Percentiles rank a stretch among this genome's conserved stretches.
Evolutionary conservation across 495 filamentous ascomycete genomes (phyloP).

Genomic region (Penicillium verhagenii): DNA sequence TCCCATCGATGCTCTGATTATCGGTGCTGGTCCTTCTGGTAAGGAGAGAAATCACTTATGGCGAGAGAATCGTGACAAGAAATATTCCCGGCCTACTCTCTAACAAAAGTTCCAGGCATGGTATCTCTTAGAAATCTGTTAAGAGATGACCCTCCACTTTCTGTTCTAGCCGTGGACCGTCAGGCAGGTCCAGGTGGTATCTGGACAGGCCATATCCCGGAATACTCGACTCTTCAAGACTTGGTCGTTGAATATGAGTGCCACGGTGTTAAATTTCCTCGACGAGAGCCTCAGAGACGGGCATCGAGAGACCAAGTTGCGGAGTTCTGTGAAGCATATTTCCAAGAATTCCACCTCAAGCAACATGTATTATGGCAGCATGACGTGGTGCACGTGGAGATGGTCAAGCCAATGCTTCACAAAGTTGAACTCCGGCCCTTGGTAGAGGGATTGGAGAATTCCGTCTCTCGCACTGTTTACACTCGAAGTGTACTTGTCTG

Average conservation of each 20-base stretch:
- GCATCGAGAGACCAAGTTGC: constrained; percentile 7
- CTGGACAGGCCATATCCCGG: constrained; percentile 7
- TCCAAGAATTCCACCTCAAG: constrained; percentile 2
- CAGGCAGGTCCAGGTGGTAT: constrained; percentile 4
- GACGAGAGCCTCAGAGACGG: constrained; percentile 4
- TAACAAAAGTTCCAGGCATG: constrained; percentile 1
- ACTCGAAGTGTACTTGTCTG: constrained; percentile 10
- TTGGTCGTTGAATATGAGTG: constrained; percentile 6
- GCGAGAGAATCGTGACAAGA: background rate
- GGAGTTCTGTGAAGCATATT: constrained; percentile 9
- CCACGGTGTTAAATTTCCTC: constrained; percentile 5
- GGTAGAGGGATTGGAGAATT: background rate
- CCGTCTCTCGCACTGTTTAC: constrained; percentile 2
- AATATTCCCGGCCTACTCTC: background rate
- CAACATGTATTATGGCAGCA: constrained; percentile 7
- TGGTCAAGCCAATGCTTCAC: constrained; percentile 10
- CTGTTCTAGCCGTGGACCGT: constrained; percentile 2
- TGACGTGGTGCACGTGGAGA: constrained; percentile 2
- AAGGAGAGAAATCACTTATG: background rate
- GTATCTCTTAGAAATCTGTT: constrained; percentile 6
- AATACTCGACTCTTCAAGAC: constrained; percentile 8
- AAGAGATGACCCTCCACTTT: constrained; percentile 5
- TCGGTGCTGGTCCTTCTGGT: constrained; percentile 7
- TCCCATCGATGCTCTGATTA: constrained; percentile 9
- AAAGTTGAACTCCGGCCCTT: constrained; percentile 4